Evolutionary conservation across 2,329 filamentous ascomycete genomes (phyloP).

Genomic region (Aspergillus sp.): DNA sequence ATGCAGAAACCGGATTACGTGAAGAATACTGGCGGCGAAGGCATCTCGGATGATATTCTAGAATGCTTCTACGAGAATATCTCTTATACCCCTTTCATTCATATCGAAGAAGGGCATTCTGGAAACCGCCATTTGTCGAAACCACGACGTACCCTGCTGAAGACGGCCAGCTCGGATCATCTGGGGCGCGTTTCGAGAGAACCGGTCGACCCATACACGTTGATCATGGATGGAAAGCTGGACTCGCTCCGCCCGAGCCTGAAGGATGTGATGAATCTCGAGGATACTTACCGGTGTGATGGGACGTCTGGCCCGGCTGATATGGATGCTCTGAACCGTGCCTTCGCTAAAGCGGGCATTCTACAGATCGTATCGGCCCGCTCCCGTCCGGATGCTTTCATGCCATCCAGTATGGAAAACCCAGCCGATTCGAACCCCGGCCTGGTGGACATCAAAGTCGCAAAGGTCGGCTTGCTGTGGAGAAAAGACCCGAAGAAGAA

Average conservation of each 20-base stretch:
- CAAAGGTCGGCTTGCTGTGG: constrained; percentile 93
- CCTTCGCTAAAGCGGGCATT: constrained; percentile 87
- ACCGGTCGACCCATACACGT: constrained; percentile 88
- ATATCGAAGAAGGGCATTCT: constrained; percentile 81
- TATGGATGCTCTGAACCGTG: constrained; percentile 76
- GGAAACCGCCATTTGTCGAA: constrained; percentile 72
- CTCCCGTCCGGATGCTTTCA: constrained; percentile 91
- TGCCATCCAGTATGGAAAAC: constrained; percentile 82
- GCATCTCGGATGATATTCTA: constrained; percentile 87
- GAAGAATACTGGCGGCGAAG: constrained; percentile 88
- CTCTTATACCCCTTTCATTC: constrained; percentile 95
- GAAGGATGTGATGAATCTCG: constrained; percentile 86
- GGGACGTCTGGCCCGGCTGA: constrained; percentile 75
- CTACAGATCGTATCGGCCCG: constrained; percentile 93
- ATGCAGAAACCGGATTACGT: constrained; percentile 96
- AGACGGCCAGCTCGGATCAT: constrained; percentile 62
- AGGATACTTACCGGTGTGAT: constrained; percentile 87
- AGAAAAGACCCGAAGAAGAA: constrained; percentile 92
- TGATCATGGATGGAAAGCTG: constrained; percentile 87
- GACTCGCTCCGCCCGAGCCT: constrained; percentile 79
- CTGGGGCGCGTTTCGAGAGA: constrained; percentile 68
- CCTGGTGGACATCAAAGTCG: constrained; percentile 95
- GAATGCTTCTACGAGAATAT: constrained; percentile 99
- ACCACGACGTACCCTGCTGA: constrained; percentile 68
- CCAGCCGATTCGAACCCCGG: constrained; percentile 84